Conservation (phyloP, 192 early-diverging fungal species). For the Coemansia sp. region DNA sequence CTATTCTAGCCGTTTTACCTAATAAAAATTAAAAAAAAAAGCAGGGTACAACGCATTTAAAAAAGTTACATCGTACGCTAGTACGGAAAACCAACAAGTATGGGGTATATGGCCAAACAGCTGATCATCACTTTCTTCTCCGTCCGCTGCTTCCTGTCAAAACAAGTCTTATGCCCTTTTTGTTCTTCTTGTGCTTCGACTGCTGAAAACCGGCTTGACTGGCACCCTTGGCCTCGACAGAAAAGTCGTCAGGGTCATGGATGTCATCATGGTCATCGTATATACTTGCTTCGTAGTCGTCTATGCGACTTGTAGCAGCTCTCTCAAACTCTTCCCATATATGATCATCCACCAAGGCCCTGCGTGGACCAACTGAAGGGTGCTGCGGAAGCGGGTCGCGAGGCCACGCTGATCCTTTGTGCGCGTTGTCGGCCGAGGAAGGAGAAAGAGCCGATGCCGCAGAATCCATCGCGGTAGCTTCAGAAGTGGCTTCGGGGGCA, state of each 20-base stretch:
- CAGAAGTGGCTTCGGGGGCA: not conserved
- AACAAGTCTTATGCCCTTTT: slow-evolving; percentile 32
- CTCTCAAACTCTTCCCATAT: slow-evolving; percentile 50
- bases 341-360: slow-evolving; percentile 5
- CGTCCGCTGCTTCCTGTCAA: slow-evolving; percentile 35
- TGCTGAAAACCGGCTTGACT: not conserved
- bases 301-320: slow-evolving; percentile 8
- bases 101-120: no score
- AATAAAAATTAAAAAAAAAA: not conserved
- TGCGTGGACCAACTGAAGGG: not conserved
- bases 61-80: not conserved
- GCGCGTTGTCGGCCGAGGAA: not conserved
- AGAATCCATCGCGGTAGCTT: not conserved
- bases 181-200: slow-evolving; percentile 14
- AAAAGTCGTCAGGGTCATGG: slow-evolving; percentile 26
- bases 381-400: slow-evolving; percentile 20
- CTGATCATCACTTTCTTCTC: slow-evolving; percentile 12
- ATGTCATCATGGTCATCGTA: slow-evolving; percentile 1
- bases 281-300: not conserved
- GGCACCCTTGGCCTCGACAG: slow-evolving; percentile 14
- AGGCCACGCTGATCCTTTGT: slow-evolving; percentile 26
- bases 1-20: no score
- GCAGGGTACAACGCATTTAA: not conserved
- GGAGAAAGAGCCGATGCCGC: not conserved
- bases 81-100: slow-evolving; percentile 6